These are phyloP conservation scores for Polyporus arcularius DNA, from an alignment of 768 basidiomycete genomes.

Conservation along the genomic window DNA sequence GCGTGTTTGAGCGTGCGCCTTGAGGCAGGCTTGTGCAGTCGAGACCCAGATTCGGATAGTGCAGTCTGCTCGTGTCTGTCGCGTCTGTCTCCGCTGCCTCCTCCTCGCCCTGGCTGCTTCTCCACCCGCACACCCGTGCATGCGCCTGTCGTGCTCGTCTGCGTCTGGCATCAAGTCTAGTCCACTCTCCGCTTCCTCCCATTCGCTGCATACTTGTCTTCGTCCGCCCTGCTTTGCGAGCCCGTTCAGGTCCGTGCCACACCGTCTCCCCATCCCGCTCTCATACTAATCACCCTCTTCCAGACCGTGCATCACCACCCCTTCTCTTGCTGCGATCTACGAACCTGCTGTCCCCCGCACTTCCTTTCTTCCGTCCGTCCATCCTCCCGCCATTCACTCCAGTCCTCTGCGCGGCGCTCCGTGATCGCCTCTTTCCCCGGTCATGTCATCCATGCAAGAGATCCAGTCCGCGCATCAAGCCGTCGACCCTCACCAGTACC, in stretches of 20 bases:
- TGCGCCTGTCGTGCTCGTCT: background rate
- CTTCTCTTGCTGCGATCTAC: conserved; percentile 7
- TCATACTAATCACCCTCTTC: conserved; percentile 11
- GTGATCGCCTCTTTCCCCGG: conserved; percentile 7
- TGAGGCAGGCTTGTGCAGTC: background rate
- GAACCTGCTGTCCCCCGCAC: conserved; percentile 1
- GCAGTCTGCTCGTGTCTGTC: conserved; percentile 1
- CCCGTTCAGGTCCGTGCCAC: conserved; percentile 16
- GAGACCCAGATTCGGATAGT: background rate
- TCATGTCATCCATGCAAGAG: conserved; percentile 28
- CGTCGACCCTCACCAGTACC: conserved; percentile 27
- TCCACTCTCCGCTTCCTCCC: background rate
- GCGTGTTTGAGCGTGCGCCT: conserved; percentile 1
- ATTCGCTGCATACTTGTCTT: background rate
- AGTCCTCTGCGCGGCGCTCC: conserved; percentile 11
- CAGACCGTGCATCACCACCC: background rate
- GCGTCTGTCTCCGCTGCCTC: conserved; percentile 6
- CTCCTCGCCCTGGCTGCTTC: background rate
- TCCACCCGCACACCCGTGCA: conserved; percentile 5
- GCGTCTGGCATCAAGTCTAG: background rate
- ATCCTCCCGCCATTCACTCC: conserved; percentile 12
- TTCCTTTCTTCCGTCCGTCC: conserved; percentile 17
- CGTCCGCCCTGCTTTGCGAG: background rate
- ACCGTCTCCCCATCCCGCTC: conserved; percentile 6
- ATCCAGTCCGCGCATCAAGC: conserved; percentile 17